Conservation (phyloP, 306 rosid genomes). For the Castanopsis chinensis region DNA sequence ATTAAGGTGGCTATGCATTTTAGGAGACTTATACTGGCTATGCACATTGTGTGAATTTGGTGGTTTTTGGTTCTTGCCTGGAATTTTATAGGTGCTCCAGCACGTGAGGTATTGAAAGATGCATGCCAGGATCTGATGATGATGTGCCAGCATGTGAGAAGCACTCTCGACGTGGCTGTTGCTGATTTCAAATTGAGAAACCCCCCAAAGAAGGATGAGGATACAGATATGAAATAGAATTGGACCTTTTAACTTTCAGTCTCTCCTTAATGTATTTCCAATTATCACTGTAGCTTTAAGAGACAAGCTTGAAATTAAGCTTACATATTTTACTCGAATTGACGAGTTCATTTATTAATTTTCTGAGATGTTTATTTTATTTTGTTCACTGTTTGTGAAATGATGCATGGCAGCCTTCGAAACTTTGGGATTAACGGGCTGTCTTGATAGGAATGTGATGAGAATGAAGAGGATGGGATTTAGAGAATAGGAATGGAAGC, state of each 20-base stretch:
- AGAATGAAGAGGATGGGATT: no score
- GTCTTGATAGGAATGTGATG: no score
- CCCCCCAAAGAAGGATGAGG: slow-evolving; percentile 19
- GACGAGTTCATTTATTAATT: neutral
- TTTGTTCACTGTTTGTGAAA: neutral
- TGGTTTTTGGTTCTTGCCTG: neutral
- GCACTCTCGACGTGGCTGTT: slow-evolving; percentile 62
- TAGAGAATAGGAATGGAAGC: no score
- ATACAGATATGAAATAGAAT: neutral
- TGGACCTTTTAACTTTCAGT: neutral
- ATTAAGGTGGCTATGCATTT: neutral
- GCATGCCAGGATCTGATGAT: slow-evolving; percentile 75
- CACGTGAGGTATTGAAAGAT: slow-evolving; percentile 62
- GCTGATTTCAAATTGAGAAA: slow-evolving; percentile 44
- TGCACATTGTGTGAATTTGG: neutral
- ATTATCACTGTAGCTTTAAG: neutral
- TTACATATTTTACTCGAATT: neutral
- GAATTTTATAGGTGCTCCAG: slow-evolving; percentile 59
- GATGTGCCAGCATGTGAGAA: slow-evolving; percentile 68
- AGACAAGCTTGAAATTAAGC: neutral
- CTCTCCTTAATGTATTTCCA: neutral
- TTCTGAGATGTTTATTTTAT: neutral
- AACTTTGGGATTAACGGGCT: no score
- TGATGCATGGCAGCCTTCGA: no score
- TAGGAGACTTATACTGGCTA: slow-evolving; percentile 1